Base-by-base conservation (phyloP, 2,329 filamentous ascomycete species). In the Tolypocladium amazonense region DNA sequence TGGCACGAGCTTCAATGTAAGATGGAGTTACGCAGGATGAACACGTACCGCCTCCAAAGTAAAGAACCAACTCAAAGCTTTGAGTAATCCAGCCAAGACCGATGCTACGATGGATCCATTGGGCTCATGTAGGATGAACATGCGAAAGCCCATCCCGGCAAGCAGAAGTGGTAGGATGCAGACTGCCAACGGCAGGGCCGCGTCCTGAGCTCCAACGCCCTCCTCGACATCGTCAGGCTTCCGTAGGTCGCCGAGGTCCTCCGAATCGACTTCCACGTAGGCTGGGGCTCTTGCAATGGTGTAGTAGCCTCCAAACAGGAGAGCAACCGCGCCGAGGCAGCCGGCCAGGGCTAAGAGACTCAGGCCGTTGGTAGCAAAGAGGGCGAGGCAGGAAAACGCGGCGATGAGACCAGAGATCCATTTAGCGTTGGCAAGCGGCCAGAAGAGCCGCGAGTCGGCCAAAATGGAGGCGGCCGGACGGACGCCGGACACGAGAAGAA, bases 11-110 rank as follows among this genome's bases (percentile, higher is more conserved):
- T 54, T 23, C 8, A 8, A n/a, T 4, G 30, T 8, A 7, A 27
- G 6, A 27, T 5, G 12, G 23, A 27, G 45, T 3, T 30, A 27
- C 15, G 6, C 5, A 20, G 6, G 47, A 18, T 8, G 8, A 50
- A 20, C 14, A 30, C 47, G 12, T 50, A 77, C 73, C 9, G 67
- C 62, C 52, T 68, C 66, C 3, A 71, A 67, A 0, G 63, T 65
- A 35, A 71, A 76, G 58, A 68, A 73, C 74, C 75, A 78, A 2
- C 68, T 64, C 0, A 66, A 59, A 0, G 70, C 69, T 27, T 76
- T 77, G 0, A 63, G 54, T 0, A 68, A 27, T 0, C 69, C 73
- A 2, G 73, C 45, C 0, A 62, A 18, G 0, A 74, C 8, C 0
- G 63, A 25, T 9, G 9, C 2, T 11, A 15, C 11, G 23, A 45